Evolutionary conservation across 2,329 filamentous ascomycete species (phyloP), one percentile per base, ranked within the genome.

Genomic region (Ophiostoma perfectum): DNA sequence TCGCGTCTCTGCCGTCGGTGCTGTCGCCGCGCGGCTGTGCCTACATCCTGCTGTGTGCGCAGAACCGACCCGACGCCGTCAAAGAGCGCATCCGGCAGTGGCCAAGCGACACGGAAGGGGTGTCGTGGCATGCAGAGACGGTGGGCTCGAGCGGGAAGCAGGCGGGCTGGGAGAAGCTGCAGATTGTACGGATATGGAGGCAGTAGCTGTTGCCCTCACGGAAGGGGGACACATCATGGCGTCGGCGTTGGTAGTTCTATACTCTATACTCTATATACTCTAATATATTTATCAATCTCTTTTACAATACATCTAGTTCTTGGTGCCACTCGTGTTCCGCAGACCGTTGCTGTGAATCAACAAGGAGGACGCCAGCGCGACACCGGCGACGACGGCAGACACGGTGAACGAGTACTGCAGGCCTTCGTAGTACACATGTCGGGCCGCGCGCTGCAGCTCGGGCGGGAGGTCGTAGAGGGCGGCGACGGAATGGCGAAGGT

Each of bases 101-200:
- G 67, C 65, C 68, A 9, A 36, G n/a, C 16, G 64, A 11, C 16
- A 16, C 18, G 80, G 47, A 36, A 36, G 45, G 8, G 9, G 18
- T 2, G 0, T n/a, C 65, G 12, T 98, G 94, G 95, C 82, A 78
- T 70, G 91, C 86, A 9, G 88, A 93, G 76, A 91, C 86, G 18
- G 93, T 96, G 4, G 90, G 91, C 6, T 85, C 83, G 67, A 97
- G 92, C 78, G 94, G 94, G 65, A 92, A 89, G 81, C 87, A 90
- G 77, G 94, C 90, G 42, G 95, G 95, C 0, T 97, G 94, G 93
- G 95, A 99, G 81, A 96, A 90, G 80, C 81, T 99, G 78, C 89
- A 93, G 75, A 90, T 99, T 74, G 81, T 98, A 73, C 86, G 93
- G 76, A 90, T 97, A 76, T 96, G 92, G 90, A 86, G 87, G 74